These are phyloP conservation scores for Kluyveromyces sp. DNA, from an alignment of 1,139 yeast genomes.

Conservation along the genomic window DNA sequence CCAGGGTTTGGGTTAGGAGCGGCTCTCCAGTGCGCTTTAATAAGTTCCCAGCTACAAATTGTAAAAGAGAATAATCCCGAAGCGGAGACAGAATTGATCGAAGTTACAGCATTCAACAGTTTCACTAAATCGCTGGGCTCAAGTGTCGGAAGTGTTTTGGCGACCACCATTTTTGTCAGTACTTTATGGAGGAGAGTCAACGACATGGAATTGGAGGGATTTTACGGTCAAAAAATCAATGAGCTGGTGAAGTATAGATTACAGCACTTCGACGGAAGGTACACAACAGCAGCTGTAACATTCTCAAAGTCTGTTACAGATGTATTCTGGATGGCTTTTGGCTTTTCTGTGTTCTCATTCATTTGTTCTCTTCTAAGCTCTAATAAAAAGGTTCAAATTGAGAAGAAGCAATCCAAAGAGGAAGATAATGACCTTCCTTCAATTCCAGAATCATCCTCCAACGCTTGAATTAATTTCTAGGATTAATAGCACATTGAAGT, in stretches of 20 bases:
- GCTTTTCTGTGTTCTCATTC: background rate
- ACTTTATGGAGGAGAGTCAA: background rate
- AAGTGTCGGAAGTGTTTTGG: slow-evolving; percentile 6
- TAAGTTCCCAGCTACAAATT: slow-evolving; percentile 44
- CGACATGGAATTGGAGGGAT: background rate
- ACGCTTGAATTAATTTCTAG: background rate
- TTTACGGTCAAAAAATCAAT: background rate
- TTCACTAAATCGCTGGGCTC: slow-evolving; percentile 17
- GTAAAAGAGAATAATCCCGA: slow-evolving; percentile 15
- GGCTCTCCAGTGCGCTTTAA: slow-evolving; percentile 44
- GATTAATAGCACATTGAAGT: too few species aligned
- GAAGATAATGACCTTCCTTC: background rate
- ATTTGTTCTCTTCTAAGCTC: background rate
- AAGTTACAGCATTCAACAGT: slow-evolving; percentile 18
- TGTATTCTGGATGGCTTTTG: background rate
- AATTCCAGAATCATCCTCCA: background rate
- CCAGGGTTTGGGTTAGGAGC: slow-evolving; percentile 52
- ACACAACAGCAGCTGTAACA: background rate
- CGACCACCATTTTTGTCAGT: slow-evolving; percentile 8
- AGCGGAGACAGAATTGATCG: slow-evolving; percentile 16
- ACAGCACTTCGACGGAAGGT: background rate
- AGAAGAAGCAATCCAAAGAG: background rate
- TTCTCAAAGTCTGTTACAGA: background rate
- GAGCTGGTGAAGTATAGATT: background rate
- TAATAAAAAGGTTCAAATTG: background rate